Conservation (phyloP, 345 rosid genomes). For the Linum usitatissimum region DNA sequence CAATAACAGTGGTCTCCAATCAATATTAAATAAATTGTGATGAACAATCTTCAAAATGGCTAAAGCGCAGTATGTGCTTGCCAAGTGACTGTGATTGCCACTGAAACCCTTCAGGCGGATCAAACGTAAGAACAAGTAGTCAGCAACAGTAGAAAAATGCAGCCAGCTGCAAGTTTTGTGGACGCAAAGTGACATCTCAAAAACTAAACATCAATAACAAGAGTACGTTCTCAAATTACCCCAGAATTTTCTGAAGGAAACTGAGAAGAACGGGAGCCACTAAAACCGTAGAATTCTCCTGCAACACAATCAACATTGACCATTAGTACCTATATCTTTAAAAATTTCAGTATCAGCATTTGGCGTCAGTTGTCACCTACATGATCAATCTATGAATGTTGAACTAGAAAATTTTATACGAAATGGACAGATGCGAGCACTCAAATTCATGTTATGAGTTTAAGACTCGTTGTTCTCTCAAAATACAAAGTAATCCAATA, state of each 20-base stretch:
- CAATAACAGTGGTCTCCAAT: slow-evolving; percentile 34
- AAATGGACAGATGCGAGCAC: background rate
- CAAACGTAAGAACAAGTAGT: slow-evolving; percentile 7
- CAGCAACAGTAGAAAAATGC: background rate
- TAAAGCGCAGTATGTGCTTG: slow-evolving; percentile 79
- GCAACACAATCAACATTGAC: slow-evolving; percentile 16
- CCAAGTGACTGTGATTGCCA: slow-evolving; percentile 59
- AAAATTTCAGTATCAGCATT: slow-evolving; percentile 2
- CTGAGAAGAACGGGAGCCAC: slow-evolving; percentile 69
- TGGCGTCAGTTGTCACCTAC: background rate
- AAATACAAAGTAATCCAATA: slow-evolving; percentile 2
- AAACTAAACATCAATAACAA: background rate
- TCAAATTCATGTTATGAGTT: background rate
- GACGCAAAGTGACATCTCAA: background rate
- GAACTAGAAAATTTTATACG: background rate
- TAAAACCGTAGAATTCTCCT: slow-evolving; percentile 85
- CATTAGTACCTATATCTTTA: background rate
- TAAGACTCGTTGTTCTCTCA: background rate
- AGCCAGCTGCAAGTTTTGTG: background rate
- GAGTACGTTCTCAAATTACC: slow-evolving; percentile 26
- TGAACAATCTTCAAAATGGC: slow-evolving; percentile 62
- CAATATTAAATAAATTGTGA: slow-evolving; percentile 38
- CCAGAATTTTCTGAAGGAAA: slow-evolving; percentile 36
- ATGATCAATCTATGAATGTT: background rate
- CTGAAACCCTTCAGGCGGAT: slow-evolving; percentile 34